Evolutionary conservation across 257 asterid species (phyloP).

Genomic region (Capsicum rhomboideum): DNA sequence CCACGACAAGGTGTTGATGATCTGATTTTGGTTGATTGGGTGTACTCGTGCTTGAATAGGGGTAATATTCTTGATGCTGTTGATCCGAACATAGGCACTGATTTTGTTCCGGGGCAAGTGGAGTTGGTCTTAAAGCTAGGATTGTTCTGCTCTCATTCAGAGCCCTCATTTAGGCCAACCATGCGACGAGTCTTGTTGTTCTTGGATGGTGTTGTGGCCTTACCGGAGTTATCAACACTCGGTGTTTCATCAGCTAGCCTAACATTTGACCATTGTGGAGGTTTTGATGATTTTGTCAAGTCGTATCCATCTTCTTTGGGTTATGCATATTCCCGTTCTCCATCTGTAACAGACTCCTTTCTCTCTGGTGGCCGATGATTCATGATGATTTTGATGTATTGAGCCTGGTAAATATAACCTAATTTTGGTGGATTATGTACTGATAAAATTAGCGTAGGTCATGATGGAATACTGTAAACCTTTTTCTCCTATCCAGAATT

Average conservation of each 20-base stretch:
- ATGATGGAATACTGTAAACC: not conserved
- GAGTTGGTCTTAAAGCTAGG: not conserved
- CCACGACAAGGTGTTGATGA: not conserved
- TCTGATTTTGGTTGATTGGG: not conserved
- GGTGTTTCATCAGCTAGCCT: not conserved
- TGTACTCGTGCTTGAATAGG: not conserved
- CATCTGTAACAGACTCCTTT: slow-evolving; percentile 22
- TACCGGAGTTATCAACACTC: not conserved
- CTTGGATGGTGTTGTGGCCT: slow-evolving; percentile 28
- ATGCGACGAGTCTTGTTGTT: slow-evolving; percentile 6
- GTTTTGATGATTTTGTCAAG: not conserved
- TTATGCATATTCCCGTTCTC: slow-evolving; percentile 1
- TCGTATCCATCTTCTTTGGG: not conserved
- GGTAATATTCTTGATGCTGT: not conserved
- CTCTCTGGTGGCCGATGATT: slow-evolving; percentile 35
- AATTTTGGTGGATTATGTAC: not conserved
- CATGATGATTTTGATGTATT: not conserved
- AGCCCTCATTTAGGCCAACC: not conserved
- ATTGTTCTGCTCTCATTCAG: not conserved
- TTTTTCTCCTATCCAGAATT: not conserved
- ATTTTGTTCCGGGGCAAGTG: not conserved
- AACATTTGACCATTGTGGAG: not conserved
- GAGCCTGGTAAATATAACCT: not conserved
- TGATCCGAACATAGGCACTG: not conserved
- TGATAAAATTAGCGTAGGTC: not conserved